Evolutionary conservation across 83 land plant genomes (phyloP), one percentile per base, ranked within the genome.

Genomic region (Thuja plicata): DNA sequence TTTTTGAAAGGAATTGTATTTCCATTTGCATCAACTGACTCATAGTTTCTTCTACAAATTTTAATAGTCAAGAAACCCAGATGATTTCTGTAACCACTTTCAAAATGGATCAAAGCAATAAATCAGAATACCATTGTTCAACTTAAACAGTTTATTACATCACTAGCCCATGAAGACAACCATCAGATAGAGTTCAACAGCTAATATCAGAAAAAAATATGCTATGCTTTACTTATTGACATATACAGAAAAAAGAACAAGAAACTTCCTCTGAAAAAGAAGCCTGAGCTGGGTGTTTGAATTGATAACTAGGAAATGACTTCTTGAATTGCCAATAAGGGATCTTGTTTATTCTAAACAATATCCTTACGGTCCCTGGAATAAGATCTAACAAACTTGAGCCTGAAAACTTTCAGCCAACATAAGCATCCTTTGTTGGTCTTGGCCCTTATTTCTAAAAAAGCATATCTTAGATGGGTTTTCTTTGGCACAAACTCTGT

Each of bases 201-300:
- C 27, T 40, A 19, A 40, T 40, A 79, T 1, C 8, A 79, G n/a
- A 79, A 17, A 79, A 79, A 38, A 79, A 19, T n/a, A 50, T 94
- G 92, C 94, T 94, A 93, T 30, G 88, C 83, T 66, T 88, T 87
- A 66, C 88, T 91, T 73, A 96, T 89, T 57, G 95, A 95, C 16
- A 93, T 40, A 17, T 40, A 17, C 92, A 71, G 55, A 96, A 97
- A 90, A 93, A 85, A 43, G 95, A 66, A 66, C 9, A 24, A 66
- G 10, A 60, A 60, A 60, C 24, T 6, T 66, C 71, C 30, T 27
- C n/a, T 66, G 27, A 21, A 24, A 46, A 46, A 8, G 50, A 8
- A 46, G 9, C n/a, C 30, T 6, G n/a, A 5, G 71, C 71, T 66
- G 71, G 71, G 30, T 66, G 70, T 66, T 66, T 27, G 71, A 66